Evolutionary conservation across 2,329 filamentous ascomycete species (phyloP), one percentile per base, ranked within the genome.

Genomic region (Arthrobotrys musiformis): DNA sequence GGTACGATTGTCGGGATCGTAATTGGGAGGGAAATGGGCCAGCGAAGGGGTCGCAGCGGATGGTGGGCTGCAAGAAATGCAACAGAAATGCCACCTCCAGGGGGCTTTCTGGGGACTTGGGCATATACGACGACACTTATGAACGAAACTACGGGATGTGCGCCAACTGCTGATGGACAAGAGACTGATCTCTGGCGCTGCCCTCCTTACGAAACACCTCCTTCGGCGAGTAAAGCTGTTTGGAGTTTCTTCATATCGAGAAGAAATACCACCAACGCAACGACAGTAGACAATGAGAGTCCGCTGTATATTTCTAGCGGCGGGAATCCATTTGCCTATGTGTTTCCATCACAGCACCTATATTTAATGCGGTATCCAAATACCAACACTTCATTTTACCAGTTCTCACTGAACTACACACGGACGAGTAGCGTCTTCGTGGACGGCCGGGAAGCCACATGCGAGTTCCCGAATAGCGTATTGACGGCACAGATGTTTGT

Each of bases 381-480:
- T 44, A 48, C 50, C 7, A 70, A 70, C 19, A 33, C 54, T 3
- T 56, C 63, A 13, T 76, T 68, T 42, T 76, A 76, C 30, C 64
- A 76, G 37, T 76, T 76, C 30, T 58, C 72, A 13, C 54, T 64
- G 48, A 69, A 76, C 37, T 76, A 76, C 24, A 70, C 72, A 42
- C 58, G 58, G 60, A 64, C 56, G 4, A 60, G 64, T 15, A 54
- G 24, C 7, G 13, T 70, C 24, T 24, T 37, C 19, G 52, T 70
- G 28, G 40, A 54, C 28, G 72, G 72, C n/a, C 19, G 40, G 13
- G 35, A 46, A 26, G 48, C 58, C 8, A 64, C 26, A 5, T 76
- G 72, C 58, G 72, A 76, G 33, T 76, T 76, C 24, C 72, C 72
- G 13, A 70, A 54, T 37, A 76, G 64, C 28, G 11, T 76, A 6